Base-by-base conservation (phyloP, 768 basidiomycete species). In the Leccinum variicolor region DNA sequence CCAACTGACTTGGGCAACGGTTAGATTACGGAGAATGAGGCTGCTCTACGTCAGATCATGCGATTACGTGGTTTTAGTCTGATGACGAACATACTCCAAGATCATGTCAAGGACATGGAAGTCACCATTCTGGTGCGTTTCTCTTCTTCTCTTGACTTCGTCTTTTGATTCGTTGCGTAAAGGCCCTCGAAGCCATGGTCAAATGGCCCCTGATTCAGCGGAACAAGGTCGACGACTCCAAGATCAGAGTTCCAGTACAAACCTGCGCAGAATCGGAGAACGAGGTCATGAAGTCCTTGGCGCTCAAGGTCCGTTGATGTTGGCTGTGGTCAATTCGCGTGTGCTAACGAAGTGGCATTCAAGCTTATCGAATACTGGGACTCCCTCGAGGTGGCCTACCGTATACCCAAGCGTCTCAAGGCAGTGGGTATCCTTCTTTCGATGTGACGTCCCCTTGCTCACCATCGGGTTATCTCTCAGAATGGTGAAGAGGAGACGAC, bases 191-290 rank as follows among this genome's bases (percentile, higher is more conserved):
- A 63, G 85, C 84, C 65, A 84, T 92, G 81, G 66, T 73, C 52
- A 78, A 75, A 8, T 98, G 94, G 94, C 91, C 92, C 0, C 74
- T 97, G 34, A 77, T 90, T 51, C 84, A 86, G 45, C 82, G 90
- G 54, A 98, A 97, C 77, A 98, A 98, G 74, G 86, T 98, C 28
- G 90, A 94, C 57, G 93, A 94, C 61, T 84, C 85, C 17, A 84
- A 83, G 62, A 84, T 94, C 52, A 82, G 84, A 56, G 73, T 81
- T 17, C 83, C 85, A 6, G 84, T 97, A 14, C 76, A 81, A 66
- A 63, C 59, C 3, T 83, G 85, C 49, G 64, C 79, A 2, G 75
- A 80, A 31, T 79, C 81, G 0, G 83, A 83, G 33, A 80, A 90
- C 54, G 81, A 84, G 52, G 71, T 64, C 8, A 73, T 91, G 52